Evolutionary conservation across 106 monocot genomes (phyloP), one percentile per base, ranked within the genome.

Genomic region (Dendrobium officinale): DNA sequence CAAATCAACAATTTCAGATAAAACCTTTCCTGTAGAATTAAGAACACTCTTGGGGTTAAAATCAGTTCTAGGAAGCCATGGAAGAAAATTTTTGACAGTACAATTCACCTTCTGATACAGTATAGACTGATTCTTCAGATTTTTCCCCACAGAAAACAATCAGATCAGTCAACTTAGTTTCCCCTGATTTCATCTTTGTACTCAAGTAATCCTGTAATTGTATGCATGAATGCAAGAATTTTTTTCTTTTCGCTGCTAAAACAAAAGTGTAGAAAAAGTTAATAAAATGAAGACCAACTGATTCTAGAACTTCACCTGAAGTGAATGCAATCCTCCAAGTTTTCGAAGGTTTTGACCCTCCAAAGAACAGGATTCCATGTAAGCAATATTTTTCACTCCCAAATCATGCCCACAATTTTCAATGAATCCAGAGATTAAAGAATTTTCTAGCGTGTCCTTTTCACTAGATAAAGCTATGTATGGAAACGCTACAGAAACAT

Each of bases 401-500:
- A 94, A 88, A 4, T 59, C 83, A 40, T 79, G 79, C 42, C 84
- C 86, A 79, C 92, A 97, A 73, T 81, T 90, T 29, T 97, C 88
- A 81, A 61, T 27, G 81, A 97, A 83, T 73, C 75, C 86, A 72
- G 87, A 86, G 72, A 97, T 75, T 76, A 94, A 75, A 73, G 87
- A 87, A 78, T 85, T 89, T 84, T 94, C 94, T 80, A 94, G 45
- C 64, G 79, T 86, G 31, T 72, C 82, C 72, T 90, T 85, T 58
- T 85, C 90, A 67, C 92, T 80, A 82, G 88, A 80, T 68, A 81
- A 66, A 56, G 81, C 77, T 82, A 97, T 84, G 81, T 97, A 97
- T 5, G 94, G 94, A 83, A 92, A 97, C 81, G 97, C 92, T 86
- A 94, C 87, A 10, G 97, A 97, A 83, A 86, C 75, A 51, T 97